Conservation (phyloP, 2,329 filamentous ascomycete genomes). For the Pestalotiopsis sp. region DNA sequence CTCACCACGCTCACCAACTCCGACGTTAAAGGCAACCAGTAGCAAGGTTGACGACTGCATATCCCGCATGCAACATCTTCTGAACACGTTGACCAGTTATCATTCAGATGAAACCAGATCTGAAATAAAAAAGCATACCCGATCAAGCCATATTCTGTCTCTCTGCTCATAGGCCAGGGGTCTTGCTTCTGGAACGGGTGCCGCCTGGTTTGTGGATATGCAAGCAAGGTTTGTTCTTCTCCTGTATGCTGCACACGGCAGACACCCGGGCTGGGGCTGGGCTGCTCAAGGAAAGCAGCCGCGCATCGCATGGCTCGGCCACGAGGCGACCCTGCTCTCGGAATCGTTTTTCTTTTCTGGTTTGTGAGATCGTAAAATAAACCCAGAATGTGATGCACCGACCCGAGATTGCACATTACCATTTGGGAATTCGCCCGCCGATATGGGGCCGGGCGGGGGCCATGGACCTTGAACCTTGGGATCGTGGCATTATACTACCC, state of each 20-base stretch:
- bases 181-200: not conserved
- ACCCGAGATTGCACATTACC: not conserved
- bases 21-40: not conserved
- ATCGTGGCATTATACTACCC: too few relatives aligned
- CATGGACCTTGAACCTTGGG: too few relatives aligned
- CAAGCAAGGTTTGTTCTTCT: not conserved
- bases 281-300: too few relatives aligned
- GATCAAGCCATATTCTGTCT: not conserved
- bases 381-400: not conserved
- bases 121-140: not conserved
- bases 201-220: not conserved
- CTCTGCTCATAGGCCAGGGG: not conserved
- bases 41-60: not conserved
- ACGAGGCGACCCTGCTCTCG: not conserved
- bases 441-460: not conserved
- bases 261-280: not conserved
- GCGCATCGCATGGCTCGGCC: not conserved
- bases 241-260: not conserved
- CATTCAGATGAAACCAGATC: not conserved
- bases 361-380: not conserved
- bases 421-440: not conserved
- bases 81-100: not conserved
- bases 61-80: not conserved
- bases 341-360: not conserved
- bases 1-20: not conserved